phyloP scores from a whole-genome alignment of 1,139 yeast species.

The Nadsonia commutata region DNA sequence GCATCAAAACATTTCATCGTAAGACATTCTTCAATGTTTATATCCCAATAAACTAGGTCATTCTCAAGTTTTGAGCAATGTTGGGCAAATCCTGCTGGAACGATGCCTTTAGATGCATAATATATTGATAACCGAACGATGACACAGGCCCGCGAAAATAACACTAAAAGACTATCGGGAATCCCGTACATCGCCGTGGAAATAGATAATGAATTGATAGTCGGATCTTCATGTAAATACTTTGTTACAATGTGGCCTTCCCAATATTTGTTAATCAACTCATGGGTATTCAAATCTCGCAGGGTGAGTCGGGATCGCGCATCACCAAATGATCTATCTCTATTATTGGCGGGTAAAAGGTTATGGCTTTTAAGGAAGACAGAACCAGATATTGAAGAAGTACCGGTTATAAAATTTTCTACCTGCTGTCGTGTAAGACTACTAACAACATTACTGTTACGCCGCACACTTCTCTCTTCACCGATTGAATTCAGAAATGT shows the following conservation, averaged over 20 bases:
- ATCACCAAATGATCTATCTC: neutral
- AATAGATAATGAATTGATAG: neutral
- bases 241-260: neutral
- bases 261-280: neutral
- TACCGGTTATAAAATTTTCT: neutral
- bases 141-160: constrained; percentile 35
- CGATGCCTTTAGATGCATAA: constrained; percentile 22
- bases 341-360: neutral
- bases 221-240: neutral
- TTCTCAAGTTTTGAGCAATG: constrained; percentile 36
- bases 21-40: constrained; percentile 15
- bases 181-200: constrained; percentile 58
- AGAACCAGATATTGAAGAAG: neutral
- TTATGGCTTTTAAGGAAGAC: neutral
- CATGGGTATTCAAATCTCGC: neutral
- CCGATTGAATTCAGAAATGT: neutral
- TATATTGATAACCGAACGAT: constrained; percentile 47
- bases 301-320: neutral
- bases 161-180: constrained; percentile 61
- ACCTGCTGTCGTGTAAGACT: neutral
- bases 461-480: neutral
- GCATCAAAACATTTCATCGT: constrained; percentile 16
- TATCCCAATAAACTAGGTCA: constrained; percentile 44
- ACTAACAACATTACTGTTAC: neutral
- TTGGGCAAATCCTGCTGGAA: constrained; percentile 32